phyloP scores from a whole-genome alignment of 768 basidiomycete species.

The Rhodotorula diobovata region DNA sequence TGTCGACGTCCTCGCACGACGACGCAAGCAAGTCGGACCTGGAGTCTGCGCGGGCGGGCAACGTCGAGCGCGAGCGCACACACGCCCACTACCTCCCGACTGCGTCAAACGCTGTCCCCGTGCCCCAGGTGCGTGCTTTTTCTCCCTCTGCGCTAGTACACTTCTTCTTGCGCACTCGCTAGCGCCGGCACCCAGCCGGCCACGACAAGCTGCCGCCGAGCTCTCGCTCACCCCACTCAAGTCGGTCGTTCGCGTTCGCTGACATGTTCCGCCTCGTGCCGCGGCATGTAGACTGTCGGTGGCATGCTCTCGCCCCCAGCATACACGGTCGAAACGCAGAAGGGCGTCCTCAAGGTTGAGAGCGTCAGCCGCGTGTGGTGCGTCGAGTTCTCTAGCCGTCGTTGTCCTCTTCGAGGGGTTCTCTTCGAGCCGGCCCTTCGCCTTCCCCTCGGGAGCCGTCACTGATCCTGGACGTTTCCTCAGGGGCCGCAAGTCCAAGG shows the following conservation, averaged over 20 bases:
- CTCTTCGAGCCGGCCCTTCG: too few relatives aligned
- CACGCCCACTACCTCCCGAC: background rate
- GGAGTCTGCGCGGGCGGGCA: background rate
- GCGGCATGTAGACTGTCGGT: background rate
- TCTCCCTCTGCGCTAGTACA: background rate
- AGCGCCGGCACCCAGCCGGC: too few relatives aligned
- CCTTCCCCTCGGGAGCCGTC: too few relatives aligned
- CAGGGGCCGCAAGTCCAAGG: conserved; percentile 29
- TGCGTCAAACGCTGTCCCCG: background rate
- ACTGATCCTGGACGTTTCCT: too few relatives aligned
- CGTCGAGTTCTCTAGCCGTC: conserved; percentile 7
- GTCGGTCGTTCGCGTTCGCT: too few relatives aligned
- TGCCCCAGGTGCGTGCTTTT: background rate
- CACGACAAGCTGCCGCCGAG: too few relatives aligned
- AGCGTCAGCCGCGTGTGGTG: conserved; percentile 33
- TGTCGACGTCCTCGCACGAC: conserved; percentile 1
- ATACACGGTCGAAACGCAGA: conserved; percentile 7
- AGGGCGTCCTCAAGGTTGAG: conserved; percentile 33
- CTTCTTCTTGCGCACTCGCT: too few relatives aligned
- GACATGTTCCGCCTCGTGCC: too few relatives aligned
- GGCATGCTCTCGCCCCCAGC: background rate
- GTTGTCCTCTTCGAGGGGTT: too few relatives aligned
- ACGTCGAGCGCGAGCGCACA: background rate
- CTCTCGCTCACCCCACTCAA: too few relatives aligned
- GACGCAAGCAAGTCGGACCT: background rate